A percentile compares a stretch with the other conserved stretches of the same genome.
These are phyloP conservation scores for Fusarium sp. DNA, from an alignment of 2,329 filamentous ascomycete species.

Conservation along the genomic window DNA sequence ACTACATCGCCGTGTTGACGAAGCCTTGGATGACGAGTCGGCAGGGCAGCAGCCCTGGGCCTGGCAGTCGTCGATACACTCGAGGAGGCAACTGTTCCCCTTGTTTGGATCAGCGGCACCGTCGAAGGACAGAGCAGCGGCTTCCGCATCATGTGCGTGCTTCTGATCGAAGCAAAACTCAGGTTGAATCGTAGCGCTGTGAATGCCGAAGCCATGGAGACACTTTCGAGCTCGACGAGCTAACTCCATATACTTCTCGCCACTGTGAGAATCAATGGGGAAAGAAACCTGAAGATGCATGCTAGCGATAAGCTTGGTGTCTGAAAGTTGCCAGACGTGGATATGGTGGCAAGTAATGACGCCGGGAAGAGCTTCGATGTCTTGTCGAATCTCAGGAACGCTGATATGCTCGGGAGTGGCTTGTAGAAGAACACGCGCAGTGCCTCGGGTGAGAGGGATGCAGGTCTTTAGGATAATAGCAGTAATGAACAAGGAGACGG, in stretches of 20 bases:
- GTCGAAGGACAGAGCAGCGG: slow-evolving; percentile 53
- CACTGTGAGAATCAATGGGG: slow-evolving; percentile 84
- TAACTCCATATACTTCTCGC: slow-evolving; percentile 88
- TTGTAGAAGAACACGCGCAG: slow-evolving; percentile 90
- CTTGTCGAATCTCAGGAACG: slow-evolving; percentile 90
- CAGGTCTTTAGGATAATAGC: slow-evolving; percentile 79
- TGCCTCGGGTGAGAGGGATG: slow-evolving; percentile 82
- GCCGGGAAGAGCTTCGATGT: slow-evolving; percentile 86
- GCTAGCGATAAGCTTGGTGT: slow-evolving; percentile 92
- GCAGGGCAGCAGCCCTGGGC: slow-evolving; percentile 51
- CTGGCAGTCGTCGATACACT: slow-evolving; percentile 56
- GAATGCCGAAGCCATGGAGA: slow-evolving; percentile 94
- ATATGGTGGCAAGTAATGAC: slow-evolving; percentile 94
- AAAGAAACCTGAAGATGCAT: slow-evolving; percentile 94
- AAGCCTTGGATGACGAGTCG: slow-evolving; percentile 51
- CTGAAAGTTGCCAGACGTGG: slow-evolving; percentile 97
- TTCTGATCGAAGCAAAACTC: slow-evolving; percentile 76
- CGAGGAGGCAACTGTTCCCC: slow-evolving; percentile 61
- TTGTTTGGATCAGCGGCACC: slow-evolving; percentile 48
- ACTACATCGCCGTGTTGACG: slow-evolving; percentile 54
- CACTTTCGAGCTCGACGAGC: slow-evolving; percentile 86
- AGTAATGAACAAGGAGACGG: slow-evolving; percentile 94
- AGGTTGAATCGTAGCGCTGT: slow-evolving; percentile 96
- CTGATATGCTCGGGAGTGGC: slow-evolving; percentile 91
- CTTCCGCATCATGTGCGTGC: slow-evolving; percentile 56